phyloP scores from a whole-genome alignment of 1,139 yeast genomes.

The Pichia sp. region DNA sequence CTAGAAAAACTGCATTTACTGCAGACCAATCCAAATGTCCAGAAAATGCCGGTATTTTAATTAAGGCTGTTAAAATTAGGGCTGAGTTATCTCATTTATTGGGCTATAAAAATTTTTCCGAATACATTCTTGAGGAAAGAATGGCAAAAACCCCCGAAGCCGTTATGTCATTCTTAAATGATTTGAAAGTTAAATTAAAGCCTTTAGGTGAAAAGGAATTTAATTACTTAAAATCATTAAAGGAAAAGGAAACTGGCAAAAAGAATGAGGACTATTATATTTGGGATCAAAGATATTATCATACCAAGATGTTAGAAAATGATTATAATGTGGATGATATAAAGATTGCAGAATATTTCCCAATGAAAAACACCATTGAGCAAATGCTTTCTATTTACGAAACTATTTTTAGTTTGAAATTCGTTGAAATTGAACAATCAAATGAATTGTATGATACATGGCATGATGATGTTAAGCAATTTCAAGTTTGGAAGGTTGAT shows the following conservation, averaged over 20 bases:
- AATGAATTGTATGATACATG: conserved; percentile 39
- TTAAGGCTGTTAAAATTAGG: conserved; percentile 54
- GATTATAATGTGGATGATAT: conserved; percentile 67
- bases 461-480: conserved; percentile 75
- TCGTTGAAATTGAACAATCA: conserved; percentile 42
- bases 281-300: conserved; percentile 71
- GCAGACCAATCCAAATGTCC: conserved; percentile 65
- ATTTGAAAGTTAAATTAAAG: conserved; percentile 49
- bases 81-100: conserved; percentile 53
- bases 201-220: conserved; percentile 57
- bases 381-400: conserved; percentile 70
- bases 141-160: conserved; percentile 66
- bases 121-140: conserved; percentile 63
- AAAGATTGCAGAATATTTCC: conserved; percentile 71
- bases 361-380: conserved; percentile 57
- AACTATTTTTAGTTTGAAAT: conserved; percentile 58
- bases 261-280: conserved; percentile 44
- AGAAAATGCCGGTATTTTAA: conserved; percentile 53
- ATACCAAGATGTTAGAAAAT: conserved; percentile 55
- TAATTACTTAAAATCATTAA: conserved; percentile 42
- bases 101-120: conserved; percentile 64
- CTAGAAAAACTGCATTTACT: conserved; percentile 58
- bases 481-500: conserved; percentile 64
- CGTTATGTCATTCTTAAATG: conserved; percentile 55
- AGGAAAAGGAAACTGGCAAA: conserved; percentile 40